Conservation (phyloP, 768 basidiomycete genomes). For the Pleurotus eryngii region DNA sequence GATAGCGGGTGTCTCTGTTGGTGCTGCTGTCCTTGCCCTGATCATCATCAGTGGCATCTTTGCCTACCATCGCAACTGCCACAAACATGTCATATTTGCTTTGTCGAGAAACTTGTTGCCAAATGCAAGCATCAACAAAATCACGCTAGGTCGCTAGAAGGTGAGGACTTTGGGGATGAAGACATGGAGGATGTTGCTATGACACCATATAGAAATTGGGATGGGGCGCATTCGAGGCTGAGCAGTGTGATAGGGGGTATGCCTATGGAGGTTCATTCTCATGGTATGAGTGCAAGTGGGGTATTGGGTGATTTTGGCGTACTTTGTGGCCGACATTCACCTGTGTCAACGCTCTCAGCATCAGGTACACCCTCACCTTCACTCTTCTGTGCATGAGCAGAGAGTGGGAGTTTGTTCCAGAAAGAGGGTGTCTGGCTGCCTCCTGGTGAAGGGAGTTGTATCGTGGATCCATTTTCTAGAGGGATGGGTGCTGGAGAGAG, state of each 20-base stretch:
- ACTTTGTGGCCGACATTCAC: not conserved
- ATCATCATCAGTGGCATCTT: constrained; percentile 6
- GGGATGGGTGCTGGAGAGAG: constrained; percentile 9
- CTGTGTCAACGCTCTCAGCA: not conserved
- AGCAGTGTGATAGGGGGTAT: not conserved
- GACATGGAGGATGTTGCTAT: not conserved
- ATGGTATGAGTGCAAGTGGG: not conserved
- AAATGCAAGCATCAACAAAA: not conserved
- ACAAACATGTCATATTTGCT: not conserved
- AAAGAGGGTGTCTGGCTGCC: constrained; percentile 44
- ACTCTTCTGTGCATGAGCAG: constrained; percentile 36
- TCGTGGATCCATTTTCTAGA: constrained; percentile 36
- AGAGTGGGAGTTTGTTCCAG: constrained; percentile 43
- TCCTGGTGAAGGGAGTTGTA: constrained; percentile 26
- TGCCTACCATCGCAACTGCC: constrained; percentile 1
- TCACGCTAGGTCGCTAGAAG: constrained; percentile 6
- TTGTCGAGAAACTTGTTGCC: constrained; percentile 1
- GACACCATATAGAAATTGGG: not conserved
- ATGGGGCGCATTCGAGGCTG: not conserved
- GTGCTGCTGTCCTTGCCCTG: not conserved
- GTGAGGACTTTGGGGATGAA: constrained; percentile 9
- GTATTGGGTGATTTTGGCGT: not conserved
- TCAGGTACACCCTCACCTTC: constrained; percentile 23
- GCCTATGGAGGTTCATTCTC: not conserved
- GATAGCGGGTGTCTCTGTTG: constrained; percentile 6